Conservation (phyloP, 257 asterid species). For the Euphrasia confusa region DNA sequence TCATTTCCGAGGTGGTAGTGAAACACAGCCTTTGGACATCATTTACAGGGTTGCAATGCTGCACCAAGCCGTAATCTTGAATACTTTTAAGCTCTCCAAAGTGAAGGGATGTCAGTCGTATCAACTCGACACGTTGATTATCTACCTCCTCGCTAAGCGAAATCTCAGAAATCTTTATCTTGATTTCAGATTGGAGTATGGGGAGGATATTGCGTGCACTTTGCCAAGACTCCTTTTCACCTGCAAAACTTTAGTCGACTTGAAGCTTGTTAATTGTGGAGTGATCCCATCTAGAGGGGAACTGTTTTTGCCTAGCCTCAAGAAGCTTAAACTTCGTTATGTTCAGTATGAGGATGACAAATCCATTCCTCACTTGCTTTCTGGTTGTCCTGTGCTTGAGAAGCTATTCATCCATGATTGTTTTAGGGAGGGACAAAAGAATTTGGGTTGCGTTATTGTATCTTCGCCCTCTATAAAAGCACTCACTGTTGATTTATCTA, state of each 20-base stretch:
- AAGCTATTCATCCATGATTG: not conserved
- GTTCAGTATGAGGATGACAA: not conserved
- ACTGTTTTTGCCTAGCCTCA: not conserved
- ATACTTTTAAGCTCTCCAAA: not conserved
- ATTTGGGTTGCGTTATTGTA: not conserved
- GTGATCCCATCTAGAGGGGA: not conserved
- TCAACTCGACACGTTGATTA: not conserved
- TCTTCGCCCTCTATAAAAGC: not conserved
- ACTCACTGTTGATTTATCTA: not conserved
- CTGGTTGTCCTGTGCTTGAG: slow-evolving; percentile 15
- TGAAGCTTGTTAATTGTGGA: not conserved
- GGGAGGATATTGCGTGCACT: no score
- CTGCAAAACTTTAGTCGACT: not conserved
- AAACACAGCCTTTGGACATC: not conserved
- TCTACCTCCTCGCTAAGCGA: not conserved
- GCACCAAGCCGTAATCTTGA: not conserved
- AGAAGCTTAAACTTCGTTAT: not conserved
- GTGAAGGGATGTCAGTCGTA: not conserved
- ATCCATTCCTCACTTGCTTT: not conserved
- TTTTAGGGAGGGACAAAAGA: no score
- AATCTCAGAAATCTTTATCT: not conserved
- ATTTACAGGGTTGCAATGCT: not conserved
- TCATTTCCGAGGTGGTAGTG: not conserved
- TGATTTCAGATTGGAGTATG: not conserved
- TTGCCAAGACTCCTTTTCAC: not conserved